Conservation (phyloP, 1,284 basidiomycete genomes). For the Fomitopsis schrenkii region DNA sequence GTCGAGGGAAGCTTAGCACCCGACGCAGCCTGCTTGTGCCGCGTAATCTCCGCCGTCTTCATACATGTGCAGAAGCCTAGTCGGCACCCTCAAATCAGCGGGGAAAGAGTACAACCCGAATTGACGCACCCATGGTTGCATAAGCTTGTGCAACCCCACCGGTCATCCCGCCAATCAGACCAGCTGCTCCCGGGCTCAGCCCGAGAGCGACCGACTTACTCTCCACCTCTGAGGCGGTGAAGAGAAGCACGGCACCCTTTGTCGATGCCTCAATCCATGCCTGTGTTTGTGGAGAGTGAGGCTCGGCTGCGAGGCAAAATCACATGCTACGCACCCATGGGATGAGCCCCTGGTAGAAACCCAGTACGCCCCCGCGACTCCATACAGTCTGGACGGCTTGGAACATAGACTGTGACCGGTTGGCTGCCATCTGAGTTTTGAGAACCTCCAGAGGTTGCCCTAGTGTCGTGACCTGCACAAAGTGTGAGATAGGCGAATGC, state of each 20-base stretch:
- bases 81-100: background rate
- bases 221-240: constrained; percentile 95
- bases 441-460: constrained; percentile 98
- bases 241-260: constrained; percentile 95
- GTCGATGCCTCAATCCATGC: constrained; percentile 99
- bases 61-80: constrained; percentile 96
- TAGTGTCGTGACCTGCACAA: constrained; percentile 85
- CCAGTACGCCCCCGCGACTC: constrained; percentile 85
- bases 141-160: constrained; percentile 99
- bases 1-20: constrained; percentile 92
- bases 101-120: too few relatives aligned
- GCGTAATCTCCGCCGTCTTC: constrained; percentile 98
- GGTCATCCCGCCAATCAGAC: constrained; percentile 94
- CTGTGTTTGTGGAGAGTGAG: constrained; percentile 36
- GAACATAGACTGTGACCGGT: constrained; percentile 86
- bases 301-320: background rate
- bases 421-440: constrained; percentile 98
- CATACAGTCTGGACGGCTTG: constrained; percentile 87
- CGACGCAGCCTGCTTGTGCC: constrained; percentile 89
- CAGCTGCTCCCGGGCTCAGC: constrained; percentile 77
- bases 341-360: constrained; percentile 98
- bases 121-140: constrained; percentile 91
- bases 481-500: constrained; percentile 1
- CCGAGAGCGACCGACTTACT: constrained; percentile 62
- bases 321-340: constrained; percentile 76